phyloP scores from a whole-genome alignment of 441 rosid species.

The Pelargonium fulgidum region DNA sequence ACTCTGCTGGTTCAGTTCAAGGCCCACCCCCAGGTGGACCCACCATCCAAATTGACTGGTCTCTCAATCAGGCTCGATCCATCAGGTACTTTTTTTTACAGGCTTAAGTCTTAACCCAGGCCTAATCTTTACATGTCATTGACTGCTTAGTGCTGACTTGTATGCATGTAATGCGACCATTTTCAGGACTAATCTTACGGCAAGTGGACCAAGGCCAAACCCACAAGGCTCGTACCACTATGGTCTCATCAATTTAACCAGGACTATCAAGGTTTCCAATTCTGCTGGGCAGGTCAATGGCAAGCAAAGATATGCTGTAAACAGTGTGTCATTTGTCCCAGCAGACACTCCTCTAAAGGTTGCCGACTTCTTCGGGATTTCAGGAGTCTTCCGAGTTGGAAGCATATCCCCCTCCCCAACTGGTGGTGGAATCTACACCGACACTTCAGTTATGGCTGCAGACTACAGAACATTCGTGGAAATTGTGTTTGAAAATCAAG shows the following conservation, averaged over 20 bases:
- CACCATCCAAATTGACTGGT: conserved; percentile 73
- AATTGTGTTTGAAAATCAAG: too few species aligned
- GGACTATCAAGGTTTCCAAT: conserved; percentile 45
- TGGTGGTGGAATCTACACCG: too few species aligned
- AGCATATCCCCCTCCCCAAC: conserved; percentile 29
- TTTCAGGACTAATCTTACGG: conserved; percentile 60
- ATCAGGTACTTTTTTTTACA: conserved; percentile 42
- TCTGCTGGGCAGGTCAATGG: conserved; percentile 36
- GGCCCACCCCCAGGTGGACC: conserved; percentile 79
- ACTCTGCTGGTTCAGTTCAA: conserved; percentile 61
- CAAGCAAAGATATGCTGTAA: conserved; percentile 57
- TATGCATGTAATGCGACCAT: too few species aligned
- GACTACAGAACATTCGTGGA: too few species aligned
- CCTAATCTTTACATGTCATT: too few species aligned
- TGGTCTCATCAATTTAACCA: conserved; percentile 41
- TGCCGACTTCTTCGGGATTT: conserved; percentile 53
- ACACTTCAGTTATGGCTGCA: too few species aligned
- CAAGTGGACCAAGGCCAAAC: conserved; percentile 65
- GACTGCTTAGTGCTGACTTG: too few species aligned
- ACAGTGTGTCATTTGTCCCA: conserved; percentile 44
- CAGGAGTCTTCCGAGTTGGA: conserved; percentile 45
- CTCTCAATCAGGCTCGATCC: conserved; percentile 84
- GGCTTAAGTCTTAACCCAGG: too few species aligned
- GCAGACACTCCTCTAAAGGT: conserved; percentile 58
- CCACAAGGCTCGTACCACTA: conserved; percentile 75